Evolutionary conservation across 2,329 filamentous ascomycete species (phyloP).

Genomic region (Botrytis deweyae): DNA sequence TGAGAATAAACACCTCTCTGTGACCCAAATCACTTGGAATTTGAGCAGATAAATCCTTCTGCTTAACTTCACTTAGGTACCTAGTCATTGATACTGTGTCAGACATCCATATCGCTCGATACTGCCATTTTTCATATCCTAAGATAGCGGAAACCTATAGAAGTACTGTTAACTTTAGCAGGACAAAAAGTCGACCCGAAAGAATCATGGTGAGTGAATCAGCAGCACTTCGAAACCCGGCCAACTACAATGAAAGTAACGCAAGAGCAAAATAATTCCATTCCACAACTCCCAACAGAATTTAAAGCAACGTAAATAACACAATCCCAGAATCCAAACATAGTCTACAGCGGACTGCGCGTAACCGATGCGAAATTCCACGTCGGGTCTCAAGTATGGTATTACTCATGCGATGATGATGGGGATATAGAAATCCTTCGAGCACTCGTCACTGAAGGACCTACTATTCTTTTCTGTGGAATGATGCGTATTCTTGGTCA

Average conservation of each 20-base stretch:
- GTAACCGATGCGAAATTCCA: not conserved
- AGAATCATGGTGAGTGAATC: not conserved
- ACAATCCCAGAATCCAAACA: not conserved
- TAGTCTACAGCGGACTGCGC: not conserved
- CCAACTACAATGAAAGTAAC: not conserved
- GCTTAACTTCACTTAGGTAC: too few species aligned
- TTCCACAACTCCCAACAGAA: not conserved
- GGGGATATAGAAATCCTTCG: too few species aligned
- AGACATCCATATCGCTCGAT: too few species aligned
- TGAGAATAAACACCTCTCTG: not conserved
- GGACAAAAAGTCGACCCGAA: not conserved
- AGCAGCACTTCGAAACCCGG: not conserved
- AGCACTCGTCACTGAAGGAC: not conserved
- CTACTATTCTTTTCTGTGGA: not conserved
- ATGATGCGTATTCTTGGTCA: not conserved
- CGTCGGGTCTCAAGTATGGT: not conserved
- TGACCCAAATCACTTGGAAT: not conserved
- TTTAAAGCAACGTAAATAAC: not conserved
- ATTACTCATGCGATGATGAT: not conserved
- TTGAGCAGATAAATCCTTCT: not conserved
- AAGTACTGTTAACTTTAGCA: too few species aligned
- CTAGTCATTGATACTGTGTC: too few species aligned
- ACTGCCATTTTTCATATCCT: too few species aligned
- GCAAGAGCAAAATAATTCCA: not conserved
- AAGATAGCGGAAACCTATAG: too few species aligned